Conservation (phyloP, 2,329 filamentous ascomycete genomes). For the Didymosphaeria variabile region DNA sequence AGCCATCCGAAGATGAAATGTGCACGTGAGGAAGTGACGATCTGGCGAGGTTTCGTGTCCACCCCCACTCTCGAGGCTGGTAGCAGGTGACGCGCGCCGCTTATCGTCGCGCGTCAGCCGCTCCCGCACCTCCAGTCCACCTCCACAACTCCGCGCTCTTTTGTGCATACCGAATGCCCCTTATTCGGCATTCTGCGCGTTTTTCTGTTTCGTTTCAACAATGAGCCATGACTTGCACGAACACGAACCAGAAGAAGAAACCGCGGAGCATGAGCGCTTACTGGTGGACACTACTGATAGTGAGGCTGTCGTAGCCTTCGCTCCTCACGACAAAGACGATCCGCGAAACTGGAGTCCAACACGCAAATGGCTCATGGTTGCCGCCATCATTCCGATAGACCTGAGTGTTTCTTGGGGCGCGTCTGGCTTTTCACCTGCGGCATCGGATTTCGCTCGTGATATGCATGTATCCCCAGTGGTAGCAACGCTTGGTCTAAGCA, state of each 20-base stretch:
- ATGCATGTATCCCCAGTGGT: constrained; percentile 53
- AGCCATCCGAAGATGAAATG: not conserved
- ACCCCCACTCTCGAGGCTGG: not conserved
- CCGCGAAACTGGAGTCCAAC: constrained; percentile 46
- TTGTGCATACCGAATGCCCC: not conserved
- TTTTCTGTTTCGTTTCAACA: not conserved
- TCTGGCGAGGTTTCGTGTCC: not conserved
- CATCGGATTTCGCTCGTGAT: constrained; percentile 53
- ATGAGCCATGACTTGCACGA: not conserved
- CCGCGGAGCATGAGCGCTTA: constrained; percentile 6
- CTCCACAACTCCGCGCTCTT: not conserved
- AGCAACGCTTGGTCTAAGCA: constrained; percentile 56
- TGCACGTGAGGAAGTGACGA: not conserved
- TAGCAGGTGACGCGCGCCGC: not conserved
- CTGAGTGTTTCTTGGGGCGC: constrained; percentile 55
- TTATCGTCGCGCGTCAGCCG: constrained; percentile 1
- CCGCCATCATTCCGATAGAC: constrained; percentile 47
- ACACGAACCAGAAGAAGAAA: not conserved
- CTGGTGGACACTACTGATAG: constrained; percentile 1
- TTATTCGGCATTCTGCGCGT: not conserved
- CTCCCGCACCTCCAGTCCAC: not conserved
- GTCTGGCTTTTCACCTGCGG: constrained; percentile 58
- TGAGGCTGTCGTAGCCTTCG: constrained; percentile 23
- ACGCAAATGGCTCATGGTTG: constrained; percentile 49
- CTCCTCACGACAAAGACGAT: constrained; percentile 36